These are phyloP conservation scores for Xylaria scruposa DNA, from an alignment of 495 filamentous ascomycete species.

Conservation along the genomic window DNA sequence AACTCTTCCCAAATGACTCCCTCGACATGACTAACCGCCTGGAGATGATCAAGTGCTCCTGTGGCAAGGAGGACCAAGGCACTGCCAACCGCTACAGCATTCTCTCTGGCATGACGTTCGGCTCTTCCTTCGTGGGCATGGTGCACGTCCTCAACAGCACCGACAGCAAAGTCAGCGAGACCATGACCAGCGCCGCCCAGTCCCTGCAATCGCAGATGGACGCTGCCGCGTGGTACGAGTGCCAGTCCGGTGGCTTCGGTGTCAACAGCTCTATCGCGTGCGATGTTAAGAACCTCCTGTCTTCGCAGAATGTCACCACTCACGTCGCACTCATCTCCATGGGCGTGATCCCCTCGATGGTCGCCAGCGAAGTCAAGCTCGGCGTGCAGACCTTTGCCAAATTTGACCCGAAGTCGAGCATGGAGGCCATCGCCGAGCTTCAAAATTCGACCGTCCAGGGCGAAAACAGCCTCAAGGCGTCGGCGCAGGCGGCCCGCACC, in stretches of 20 bases:
- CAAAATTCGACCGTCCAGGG: neutral
- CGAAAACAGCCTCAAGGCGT: constrained; percentile 13
- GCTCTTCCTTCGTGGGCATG: constrained; percentile 14
- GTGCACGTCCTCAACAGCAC: constrained; percentile 14
- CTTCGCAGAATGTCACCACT: neutral
- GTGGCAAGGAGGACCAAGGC: neutral
- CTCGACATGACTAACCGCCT: neutral
- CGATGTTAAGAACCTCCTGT: neutral
- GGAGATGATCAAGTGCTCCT: neutral
- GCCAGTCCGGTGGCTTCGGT: neutral
- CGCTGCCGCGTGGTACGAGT: constrained; percentile 12
- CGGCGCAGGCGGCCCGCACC: constrained; percentile 6
- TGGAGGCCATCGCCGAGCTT: constrained; percentile 4
- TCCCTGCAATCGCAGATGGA: constrained; percentile 11
- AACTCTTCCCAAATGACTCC: neutral
- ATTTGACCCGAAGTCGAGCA: constrained; percentile 11
- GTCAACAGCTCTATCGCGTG: neutral
- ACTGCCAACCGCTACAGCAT: constrained; percentile 14
- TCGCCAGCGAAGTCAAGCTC: constrained; percentile 14
- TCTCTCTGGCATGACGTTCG: constrained; percentile 12
- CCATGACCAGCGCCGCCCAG: constrained; percentile 9
- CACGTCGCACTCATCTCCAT: neutral
- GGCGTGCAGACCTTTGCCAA: constrained; percentile 18
- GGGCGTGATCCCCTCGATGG: constrained; percentile 9
- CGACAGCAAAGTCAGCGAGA: constrained; percentile 13